Evolutionary conservation across 345 rosid genomes (phyloP).

Genomic region (Ceriops zippeliana): DNA sequence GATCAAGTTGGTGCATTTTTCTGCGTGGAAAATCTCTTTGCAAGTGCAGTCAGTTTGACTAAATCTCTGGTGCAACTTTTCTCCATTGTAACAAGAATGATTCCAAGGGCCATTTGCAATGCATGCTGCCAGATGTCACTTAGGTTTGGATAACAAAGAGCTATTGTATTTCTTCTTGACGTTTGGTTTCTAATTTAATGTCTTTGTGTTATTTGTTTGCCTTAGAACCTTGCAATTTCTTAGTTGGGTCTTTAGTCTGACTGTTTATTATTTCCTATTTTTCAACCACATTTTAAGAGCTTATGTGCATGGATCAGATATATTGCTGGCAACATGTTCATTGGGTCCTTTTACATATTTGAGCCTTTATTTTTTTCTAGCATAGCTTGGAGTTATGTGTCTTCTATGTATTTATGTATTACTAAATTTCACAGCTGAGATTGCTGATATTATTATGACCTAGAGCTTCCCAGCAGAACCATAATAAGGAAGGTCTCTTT

Average conservation of each 20-base stretch:
- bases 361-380: not conserved
- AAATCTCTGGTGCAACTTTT: not conserved
- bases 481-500: not conserved
- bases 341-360: not conserved
- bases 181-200: no score
- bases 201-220: no score
- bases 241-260: no score
- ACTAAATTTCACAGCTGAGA: not conserved
- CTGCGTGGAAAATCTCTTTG: not conserved
- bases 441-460: conserved; percentile 12
- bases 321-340: not conserved
- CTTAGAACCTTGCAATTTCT: no score
- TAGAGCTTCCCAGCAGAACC: conserved; percentile 6
- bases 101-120: not conserved
- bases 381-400: not conserved
- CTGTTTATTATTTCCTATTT: not conserved
- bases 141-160: no score
- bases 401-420: not conserved
- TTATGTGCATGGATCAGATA: not conserved
- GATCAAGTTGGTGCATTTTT: conserved; percentile 2
- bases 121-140: not conserved
- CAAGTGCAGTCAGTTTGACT: not conserved
- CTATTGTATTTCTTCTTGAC: no score
- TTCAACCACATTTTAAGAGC: not conserved
- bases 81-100: not conserved